phyloP scores from a whole-genome alignment of 2,329 filamentous ascomycete genomes.

The Colletotrichum tropicale region DNA sequence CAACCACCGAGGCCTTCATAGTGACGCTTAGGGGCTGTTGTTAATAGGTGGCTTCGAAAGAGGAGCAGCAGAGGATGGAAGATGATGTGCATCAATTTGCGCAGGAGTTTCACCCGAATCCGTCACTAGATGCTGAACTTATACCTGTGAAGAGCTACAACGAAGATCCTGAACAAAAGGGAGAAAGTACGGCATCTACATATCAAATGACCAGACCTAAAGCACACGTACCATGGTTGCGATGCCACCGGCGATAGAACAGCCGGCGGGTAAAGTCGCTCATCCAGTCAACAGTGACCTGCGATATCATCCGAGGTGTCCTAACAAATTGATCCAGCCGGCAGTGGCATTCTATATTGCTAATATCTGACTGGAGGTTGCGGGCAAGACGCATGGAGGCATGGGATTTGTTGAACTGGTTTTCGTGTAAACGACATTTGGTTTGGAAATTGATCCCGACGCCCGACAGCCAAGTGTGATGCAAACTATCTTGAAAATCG shows the following conservation, averaged over 20 bases:
- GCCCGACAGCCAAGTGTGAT: background rate
- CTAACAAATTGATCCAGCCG: background rate
- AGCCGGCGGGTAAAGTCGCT: slow-evolving; percentile 17
- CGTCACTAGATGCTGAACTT: background rate
- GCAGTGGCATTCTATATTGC: background rate
- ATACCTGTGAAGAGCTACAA: background rate
- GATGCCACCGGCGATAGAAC: slow-evolving; percentile 22
- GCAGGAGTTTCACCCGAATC: background rate
- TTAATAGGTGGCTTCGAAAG: background rate
- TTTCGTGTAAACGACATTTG: background rate
- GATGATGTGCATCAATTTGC: background rate
- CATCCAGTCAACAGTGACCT: background rate
- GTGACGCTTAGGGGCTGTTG: background rate
- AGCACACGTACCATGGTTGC: background rate
- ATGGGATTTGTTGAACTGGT: background rate
- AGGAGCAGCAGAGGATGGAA: background rate
- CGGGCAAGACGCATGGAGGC: background rate
- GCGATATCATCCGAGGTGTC: background rate
- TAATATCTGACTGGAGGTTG: background rate
- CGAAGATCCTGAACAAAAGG: background rate
- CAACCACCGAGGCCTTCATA: slow-evolving; percentile 23
- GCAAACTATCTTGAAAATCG: background rate
- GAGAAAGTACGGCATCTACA: background rate
- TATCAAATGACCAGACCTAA: background rate
- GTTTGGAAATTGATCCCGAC: background rate